These are phyloP conservation scores for Candida taoyuanica DNA, from an alignment of 805 yeast species.

Conservation along the genomic window DNA sequence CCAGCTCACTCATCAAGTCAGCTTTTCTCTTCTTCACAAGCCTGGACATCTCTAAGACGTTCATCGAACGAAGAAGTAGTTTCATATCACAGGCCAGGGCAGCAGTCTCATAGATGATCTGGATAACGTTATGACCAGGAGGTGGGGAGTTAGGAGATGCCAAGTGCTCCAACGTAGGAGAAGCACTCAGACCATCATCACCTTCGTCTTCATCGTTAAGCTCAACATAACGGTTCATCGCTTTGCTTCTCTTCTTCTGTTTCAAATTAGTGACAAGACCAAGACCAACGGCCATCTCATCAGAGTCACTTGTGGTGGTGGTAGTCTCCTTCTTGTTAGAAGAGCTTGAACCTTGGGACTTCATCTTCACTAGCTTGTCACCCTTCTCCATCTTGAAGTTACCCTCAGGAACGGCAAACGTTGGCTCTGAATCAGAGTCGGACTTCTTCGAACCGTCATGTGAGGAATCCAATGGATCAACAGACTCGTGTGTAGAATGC, in stretches of 20 bases:
- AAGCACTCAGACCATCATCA: neutral
- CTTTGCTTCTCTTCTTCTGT: slow-evolving; percentile 22
- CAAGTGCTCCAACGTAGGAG: slow-evolving; percentile 52
- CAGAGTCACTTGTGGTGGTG: slow-evolving; percentile 24
- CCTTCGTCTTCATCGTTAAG: slow-evolving; percentile 13
- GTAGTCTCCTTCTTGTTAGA: slow-evolving; percentile 19
- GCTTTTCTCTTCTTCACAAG: slow-evolving; percentile 31
- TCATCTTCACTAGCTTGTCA: slow-evolving; percentile 2
- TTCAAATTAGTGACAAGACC: slow-evolving; percentile 21
- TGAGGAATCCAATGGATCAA: slow-evolving; percentile 10
- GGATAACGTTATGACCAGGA: slow-evolving; percentile 52
- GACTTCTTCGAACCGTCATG: slow-evolving; percentile 4
- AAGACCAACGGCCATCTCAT: slow-evolving; percentile 25
- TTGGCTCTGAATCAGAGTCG: slow-evolving; percentile 13
- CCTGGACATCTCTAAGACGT: slow-evolving; percentile 47
- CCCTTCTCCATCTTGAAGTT: slow-evolving; percentile 13
- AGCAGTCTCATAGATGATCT: slow-evolving; percentile 57
- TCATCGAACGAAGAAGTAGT: slow-evolving; percentile 51
- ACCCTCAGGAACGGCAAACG: slow-evolving; percentile 25
- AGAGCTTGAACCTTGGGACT: slow-evolving; percentile 11
- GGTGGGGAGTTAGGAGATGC: slow-evolving; percentile 52
- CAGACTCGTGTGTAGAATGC: slow-evolving; percentile 7
- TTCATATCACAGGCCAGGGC: slow-evolving; percentile 60
- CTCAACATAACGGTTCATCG: slow-evolving; percentile 12
- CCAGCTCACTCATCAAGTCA: slow-evolving; percentile 17